These are phyloP conservation scores for Turnera subulata DNA, from an alignment of 345 rosid species.

Conservation along the genomic window DNA sequence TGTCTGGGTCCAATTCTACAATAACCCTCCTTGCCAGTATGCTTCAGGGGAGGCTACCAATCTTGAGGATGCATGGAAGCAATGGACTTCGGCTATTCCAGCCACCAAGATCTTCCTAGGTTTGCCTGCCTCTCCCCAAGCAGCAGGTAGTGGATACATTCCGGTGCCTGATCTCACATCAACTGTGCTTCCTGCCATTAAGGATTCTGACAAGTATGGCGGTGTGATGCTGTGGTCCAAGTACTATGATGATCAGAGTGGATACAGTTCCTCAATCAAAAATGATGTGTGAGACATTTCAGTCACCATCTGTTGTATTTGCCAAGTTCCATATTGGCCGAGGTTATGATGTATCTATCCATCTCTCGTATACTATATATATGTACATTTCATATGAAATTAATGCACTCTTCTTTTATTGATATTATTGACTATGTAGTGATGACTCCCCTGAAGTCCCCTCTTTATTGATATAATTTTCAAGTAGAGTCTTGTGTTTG, in stretches of 20 bases:
- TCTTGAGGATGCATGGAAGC: conserved; percentile 4
- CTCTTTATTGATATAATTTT: no score
- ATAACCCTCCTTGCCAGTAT: conserved; percentile 10
- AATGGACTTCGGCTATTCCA: not conserved
- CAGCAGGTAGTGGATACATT: conserved; percentile 6
- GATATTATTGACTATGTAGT: no score
- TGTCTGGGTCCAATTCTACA: conserved; percentile 13
- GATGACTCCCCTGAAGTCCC: no score
- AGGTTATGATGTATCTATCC: no score
- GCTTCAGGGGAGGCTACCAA: conserved; percentile 1
- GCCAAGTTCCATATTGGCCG: no score
- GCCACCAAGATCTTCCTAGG: conserved; percentile 5
- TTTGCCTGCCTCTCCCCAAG: not conserved
- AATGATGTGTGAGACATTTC: not conserved
- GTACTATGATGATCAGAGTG: conserved; percentile 1
- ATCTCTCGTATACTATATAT: no score
- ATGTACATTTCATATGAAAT: no score
- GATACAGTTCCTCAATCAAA: conserved; percentile 4
- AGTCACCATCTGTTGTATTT: no score
- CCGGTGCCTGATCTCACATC: conserved; percentile 1
- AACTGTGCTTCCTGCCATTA: not conserved
- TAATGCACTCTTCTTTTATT: no score
- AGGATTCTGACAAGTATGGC: not conserved
- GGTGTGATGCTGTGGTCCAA: conserved; percentile 10
- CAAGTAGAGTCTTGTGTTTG: no score